These are phyloP conservation scores for Alternaria brassicae DNA, from an alignment of 2,329 filamentous ascomycete genomes.

Conservation along the genomic window DNA sequence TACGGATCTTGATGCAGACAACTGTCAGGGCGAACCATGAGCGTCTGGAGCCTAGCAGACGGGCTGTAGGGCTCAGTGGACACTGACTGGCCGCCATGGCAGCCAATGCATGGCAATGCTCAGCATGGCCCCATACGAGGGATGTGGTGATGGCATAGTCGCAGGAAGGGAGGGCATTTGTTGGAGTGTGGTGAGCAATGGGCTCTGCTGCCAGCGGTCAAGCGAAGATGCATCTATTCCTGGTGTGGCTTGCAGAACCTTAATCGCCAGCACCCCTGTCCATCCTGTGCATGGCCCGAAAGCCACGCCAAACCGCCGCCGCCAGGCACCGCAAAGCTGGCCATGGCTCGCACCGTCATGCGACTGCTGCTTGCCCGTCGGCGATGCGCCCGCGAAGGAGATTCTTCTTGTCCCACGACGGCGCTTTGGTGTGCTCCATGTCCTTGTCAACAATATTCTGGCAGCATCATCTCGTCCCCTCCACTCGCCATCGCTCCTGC, in stretches of 20 bases:
- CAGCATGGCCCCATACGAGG: slow-evolving; percentile 32
- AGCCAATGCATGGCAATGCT: slow-evolving; percentile 37
- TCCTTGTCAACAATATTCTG: slow-evolving; percentile 9
- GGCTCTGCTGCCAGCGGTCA: slow-evolving; percentile 23
- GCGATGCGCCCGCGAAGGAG: slow-evolving; percentile 26
- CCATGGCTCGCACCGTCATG: slow-evolving; percentile 1
- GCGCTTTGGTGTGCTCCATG: slow-evolving; percentile 23
- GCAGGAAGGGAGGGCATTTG: slow-evolving; percentile 36
- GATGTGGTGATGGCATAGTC: slow-evolving; percentile 26
- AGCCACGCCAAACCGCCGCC: slow-evolving; percentile 35
- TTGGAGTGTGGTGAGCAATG: slow-evolving; percentile 45
- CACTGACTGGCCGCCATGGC: slow-evolving; percentile 29
- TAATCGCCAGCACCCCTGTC: slow-evolving; percentile 42
- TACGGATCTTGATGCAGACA: slow-evolving; percentile 26
- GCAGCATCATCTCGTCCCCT: slow-evolving; percentile 15
- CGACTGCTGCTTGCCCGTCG: slow-evolving; percentile 13
- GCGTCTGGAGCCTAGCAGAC: slow-evolving; percentile 25
- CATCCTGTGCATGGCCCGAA: slow-evolving; percentile 34
- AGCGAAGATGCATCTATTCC: slow-evolving; percentile 47
- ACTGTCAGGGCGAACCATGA: slow-evolving; percentile 31
- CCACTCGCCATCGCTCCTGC: slow-evolving; percentile 27
- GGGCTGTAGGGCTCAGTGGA: slow-evolving; percentile 20
- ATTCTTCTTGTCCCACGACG: slow-evolving; percentile 28
- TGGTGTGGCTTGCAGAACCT: slow-evolving; percentile 51
- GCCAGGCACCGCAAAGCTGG: slow-evolving; percentile 32